Conservation (phyloP, 179 eudicot species). For the Heliamphora pulchella region DNA sequence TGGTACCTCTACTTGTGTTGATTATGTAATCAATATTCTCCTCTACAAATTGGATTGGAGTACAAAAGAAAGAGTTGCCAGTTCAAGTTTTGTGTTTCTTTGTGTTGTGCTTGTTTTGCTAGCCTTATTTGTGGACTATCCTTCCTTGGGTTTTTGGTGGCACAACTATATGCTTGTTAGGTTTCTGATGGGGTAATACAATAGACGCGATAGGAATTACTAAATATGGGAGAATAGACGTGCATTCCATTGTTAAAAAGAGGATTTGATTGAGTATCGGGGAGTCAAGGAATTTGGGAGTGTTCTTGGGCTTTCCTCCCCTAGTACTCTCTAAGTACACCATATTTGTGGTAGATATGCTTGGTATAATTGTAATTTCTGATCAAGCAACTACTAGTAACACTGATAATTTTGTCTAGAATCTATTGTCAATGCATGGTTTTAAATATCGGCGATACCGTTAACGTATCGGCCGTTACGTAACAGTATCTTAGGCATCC, state of each 20-base stretch:
- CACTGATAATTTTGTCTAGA: not conserved
- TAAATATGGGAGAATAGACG: too few species aligned
- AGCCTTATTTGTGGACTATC: not conserved
- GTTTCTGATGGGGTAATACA: not conserved
- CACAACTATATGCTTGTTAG: not conserved
- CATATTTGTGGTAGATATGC: not conserved
- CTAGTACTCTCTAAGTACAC: too few species aligned
- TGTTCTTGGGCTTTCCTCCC: not conserved
- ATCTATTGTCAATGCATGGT: too few species aligned
- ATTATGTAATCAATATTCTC: not conserved
- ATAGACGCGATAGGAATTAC: too few species aligned
- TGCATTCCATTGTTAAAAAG: too few species aligned
- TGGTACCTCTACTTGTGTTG: not conserved
- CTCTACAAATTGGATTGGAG: not conserved
- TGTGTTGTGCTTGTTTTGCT: constrained; percentile 1
- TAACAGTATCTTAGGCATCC: too few species aligned
- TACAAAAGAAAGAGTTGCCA: not conserved
- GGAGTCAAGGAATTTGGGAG: not conserved
- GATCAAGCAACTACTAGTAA: not conserved
- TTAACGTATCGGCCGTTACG: too few species aligned
- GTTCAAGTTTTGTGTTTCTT: constrained; percentile 7
- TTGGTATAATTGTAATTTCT: not conserved
- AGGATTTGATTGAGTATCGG: too few species aligned
- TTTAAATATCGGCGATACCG: too few species aligned
- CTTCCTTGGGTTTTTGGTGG: not conserved